Evolutionary conservation across 257 asterid genomes (phyloP).

Genomic region (Parsonsia alboflavescens): DNA sequence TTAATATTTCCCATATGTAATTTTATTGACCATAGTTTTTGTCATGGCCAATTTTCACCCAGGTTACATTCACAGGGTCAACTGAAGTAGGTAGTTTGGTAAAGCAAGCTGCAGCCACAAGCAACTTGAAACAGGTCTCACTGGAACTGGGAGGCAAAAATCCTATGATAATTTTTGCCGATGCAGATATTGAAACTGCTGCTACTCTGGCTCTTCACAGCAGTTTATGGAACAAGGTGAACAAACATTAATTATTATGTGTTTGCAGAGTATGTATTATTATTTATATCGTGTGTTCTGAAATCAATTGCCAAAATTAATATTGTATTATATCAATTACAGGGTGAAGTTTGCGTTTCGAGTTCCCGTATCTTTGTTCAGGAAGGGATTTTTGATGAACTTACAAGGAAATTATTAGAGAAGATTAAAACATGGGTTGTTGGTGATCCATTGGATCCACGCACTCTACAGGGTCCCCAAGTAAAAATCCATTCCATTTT

Average conservation of each 20-base stretch:
- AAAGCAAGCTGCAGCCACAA: conserved; percentile 72
- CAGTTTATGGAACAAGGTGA: conserved; percentile 52
- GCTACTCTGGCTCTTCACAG: conserved; percentile 49
- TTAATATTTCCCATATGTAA: too few relatives aligned
- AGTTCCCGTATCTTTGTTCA: conserved; percentile 76
- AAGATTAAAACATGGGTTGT: conserved; percentile 53
- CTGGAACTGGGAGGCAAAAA: conserved; percentile 84
- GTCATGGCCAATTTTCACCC: too few relatives aligned
- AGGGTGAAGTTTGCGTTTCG: conserved; percentile 83
- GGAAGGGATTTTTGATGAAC: conserved; percentile 60
- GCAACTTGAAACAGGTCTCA: conserved; percentile 74
- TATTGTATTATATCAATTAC: background rate
- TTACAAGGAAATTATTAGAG: conserved; percentile 43
- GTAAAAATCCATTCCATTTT: conserved; percentile 17
- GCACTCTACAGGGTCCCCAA: conserved; percentile 69
- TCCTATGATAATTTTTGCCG: conserved; percentile 67
- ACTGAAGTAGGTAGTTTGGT: conserved; percentile 62
- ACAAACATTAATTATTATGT: background rate
- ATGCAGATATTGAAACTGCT: conserved; percentile 60
- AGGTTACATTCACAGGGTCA: conserved; percentile 86
- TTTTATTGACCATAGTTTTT: too few relatives aligned
- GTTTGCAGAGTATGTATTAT: background rate
- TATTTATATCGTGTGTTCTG: background rate
- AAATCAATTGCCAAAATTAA: too few relatives aligned
- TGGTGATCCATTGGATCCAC: conserved; percentile 77